These are phyloP conservation scores for Gynochthodes officinalis DNA, from an alignment of 257 asterid species.

Conservation along the genomic window DNA sequence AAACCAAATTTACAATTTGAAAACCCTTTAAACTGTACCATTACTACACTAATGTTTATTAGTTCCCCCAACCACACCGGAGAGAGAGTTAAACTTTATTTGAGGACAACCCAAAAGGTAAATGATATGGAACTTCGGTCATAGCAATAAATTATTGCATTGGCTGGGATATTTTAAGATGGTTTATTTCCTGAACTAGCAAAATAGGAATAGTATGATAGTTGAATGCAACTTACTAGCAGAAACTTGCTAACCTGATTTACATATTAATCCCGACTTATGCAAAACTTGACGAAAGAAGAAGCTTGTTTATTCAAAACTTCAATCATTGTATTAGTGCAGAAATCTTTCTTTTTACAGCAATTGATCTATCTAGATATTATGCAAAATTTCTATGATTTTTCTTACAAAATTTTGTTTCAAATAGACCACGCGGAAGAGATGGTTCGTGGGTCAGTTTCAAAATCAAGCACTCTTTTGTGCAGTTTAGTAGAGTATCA, in stretches of 20 bases:
- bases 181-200: not conserved
- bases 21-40: not conserved
- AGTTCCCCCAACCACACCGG: not conserved
- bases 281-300: not conserved
- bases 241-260: not conserved
- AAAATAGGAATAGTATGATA: not conserved
- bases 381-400: not conserved
- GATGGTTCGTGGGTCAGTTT: conserved; percentile 31
- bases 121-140: too few species aligned
- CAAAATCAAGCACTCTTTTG: conserved; percentile 20
- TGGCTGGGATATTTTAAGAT: not conserved
- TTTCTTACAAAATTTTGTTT: conserved; percentile 1
- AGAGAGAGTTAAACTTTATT: too few species aligned
- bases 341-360: not conserved
- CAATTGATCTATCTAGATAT: not conserved
- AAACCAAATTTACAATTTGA: not conserved
- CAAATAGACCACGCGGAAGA: conserved; percentile 20
- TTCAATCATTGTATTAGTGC: too few species aligned
- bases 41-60: not conserved
- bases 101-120: too few species aligned
- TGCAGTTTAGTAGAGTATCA: conserved; percentile 11
- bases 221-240: not conserved
- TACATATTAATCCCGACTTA: not conserved
- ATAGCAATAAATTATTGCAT: too few species aligned
- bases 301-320: too few species aligned